Percentiles rank a stretch among this genome's conserved stretches.
Evolutionary conservation across 192 early-diverging fungal genomes (phyloP).

Genomic region (Backusella westeae): DNA sequence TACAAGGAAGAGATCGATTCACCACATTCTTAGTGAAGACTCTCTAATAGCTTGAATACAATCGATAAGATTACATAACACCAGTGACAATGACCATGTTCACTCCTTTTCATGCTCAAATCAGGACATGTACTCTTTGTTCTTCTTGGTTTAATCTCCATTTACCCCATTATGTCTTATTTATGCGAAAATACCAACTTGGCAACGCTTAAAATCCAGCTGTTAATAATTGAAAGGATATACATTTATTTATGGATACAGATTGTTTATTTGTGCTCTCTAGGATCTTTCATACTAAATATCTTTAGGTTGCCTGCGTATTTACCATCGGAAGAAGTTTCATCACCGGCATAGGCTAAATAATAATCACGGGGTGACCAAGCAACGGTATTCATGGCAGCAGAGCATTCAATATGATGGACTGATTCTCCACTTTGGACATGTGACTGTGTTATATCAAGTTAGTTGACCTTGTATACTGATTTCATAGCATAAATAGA

Average conservation of each 20-base stretch:
- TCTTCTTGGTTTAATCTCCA: too few relatives aligned
- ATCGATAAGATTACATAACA: too few relatives aligned
- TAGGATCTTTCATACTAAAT: constrained; percentile 40
- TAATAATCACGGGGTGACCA: constrained; percentile 80
- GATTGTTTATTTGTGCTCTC: constrained; percentile 1
- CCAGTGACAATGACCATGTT: too few relatives aligned
- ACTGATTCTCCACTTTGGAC: constrained; percentile 72
- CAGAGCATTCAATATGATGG: constrained; percentile 62
- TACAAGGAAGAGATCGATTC: too few relatives aligned
- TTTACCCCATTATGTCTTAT: too few relatives aligned
- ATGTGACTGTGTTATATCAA: constrained; percentile 47
- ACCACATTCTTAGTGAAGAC: too few relatives aligned
- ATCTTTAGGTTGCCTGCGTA: constrained; percentile 50
- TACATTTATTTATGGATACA: constrained; percentile 7
- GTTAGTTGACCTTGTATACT: background rate
- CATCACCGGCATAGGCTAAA: constrained; percentile 78
- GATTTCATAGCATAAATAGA: background rate
- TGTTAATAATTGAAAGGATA: background rate
- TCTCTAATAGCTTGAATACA: too few relatives aligned
- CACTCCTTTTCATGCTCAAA: too few relatives aligned
- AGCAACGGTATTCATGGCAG: constrained; percentile 72
- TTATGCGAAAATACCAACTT: too few relatives aligned
- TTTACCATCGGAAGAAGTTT: constrained; percentile 38
- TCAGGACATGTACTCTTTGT: too few relatives aligned
- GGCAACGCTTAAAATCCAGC: too few relatives aligned